Conservation (phyloP, 257 asterid genomes). For the Anisodus tanguticus region DNA sequence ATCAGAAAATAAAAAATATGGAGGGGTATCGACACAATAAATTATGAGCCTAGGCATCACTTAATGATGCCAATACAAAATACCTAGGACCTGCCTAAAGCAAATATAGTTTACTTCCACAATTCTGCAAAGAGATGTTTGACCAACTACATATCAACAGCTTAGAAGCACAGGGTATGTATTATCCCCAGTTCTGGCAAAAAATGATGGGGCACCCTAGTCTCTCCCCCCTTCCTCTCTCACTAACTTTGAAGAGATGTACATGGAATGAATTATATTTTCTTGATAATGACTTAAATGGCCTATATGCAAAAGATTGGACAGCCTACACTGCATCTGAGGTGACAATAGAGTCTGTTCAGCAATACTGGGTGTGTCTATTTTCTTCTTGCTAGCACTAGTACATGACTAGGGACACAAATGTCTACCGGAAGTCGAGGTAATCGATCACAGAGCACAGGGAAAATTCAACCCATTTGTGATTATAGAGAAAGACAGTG, state of each 20-base stretch:
- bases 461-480: constrained; percentile 44
- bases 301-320: constrained; percentile 46
- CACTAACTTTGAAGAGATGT: constrained; percentile 46
- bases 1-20: not conserved
- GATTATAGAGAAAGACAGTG: constrained; percentile 77
- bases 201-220: constrained; percentile 55
- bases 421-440: constrained; percentile 30
- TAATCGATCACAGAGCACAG: constrained; percentile 34
- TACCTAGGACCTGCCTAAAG: constrained; percentile 29
- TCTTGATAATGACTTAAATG: constrained; percentile 50
- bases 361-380: constrained; percentile 43
- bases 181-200: constrained; percentile 42
- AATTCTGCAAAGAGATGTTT: constrained; percentile 26
- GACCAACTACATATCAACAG: constrained; percentile 38
- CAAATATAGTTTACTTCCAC: constrained; percentile 30
- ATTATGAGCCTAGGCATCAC: constrained; percentile 23
- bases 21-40: not conserved
- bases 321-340: constrained; percentile 49
- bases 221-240: constrained; percentile 25
- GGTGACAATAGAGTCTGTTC: constrained; percentile 47
- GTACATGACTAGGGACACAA: constrained; percentile 40
- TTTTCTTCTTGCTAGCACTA: constrained; percentile 46
- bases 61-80: constrained; percentile 15
- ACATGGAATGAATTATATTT: constrained; percentile 51
- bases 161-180: constrained; percentile 41